A percentile compares a stretch with the other conserved stretches of the same genome.
phyloP scores from a whole-genome alignment of 768 basidiomycete species.

The Cyclocybe cylindracea region DNA sequence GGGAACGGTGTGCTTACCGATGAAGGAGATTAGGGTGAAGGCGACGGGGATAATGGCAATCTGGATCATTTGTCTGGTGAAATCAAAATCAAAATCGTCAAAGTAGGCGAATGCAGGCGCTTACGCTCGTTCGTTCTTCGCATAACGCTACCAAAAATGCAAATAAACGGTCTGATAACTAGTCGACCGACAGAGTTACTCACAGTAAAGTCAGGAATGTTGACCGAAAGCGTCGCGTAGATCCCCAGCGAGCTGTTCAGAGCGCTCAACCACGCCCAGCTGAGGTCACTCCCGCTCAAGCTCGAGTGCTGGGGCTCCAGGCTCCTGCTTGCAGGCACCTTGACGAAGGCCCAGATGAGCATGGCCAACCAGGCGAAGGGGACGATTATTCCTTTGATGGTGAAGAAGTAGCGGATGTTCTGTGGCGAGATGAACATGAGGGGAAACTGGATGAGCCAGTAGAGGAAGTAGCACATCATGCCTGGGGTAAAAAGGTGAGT shows the following conservation, averaged over 20 bases:
- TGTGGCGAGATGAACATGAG: slow-evolving; percentile 79
- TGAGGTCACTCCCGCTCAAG: slow-evolving; percentile 52
- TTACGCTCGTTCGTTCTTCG: slow-evolving; percentile 63
- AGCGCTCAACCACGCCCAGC: slow-evolving; percentile 80
- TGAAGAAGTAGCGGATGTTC: slow-evolving; percentile 75
- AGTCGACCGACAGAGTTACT: slow-evolving; percentile 1
- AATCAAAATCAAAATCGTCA: slow-evolving; percentile 1
- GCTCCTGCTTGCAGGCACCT: slow-evolving; percentile 61
- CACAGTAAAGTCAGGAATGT: slow-evolving; percentile 84
- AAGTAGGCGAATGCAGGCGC: slow-evolving; percentile 15
- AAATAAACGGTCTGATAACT: not conserved
- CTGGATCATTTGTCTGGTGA: slow-evolving; percentile 68
- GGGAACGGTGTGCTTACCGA: slow-evolving; percentile 34
- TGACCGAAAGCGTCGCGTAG: slow-evolving; percentile 73
- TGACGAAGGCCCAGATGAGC: slow-evolving; percentile 78
- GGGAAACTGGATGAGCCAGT: slow-evolving; percentile 77
- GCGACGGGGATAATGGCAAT: slow-evolving; percentile 72
- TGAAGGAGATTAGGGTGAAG: slow-evolving; percentile 77
- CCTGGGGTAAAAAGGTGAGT: slow-evolving; percentile 33
- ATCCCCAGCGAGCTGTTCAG: slow-evolving; percentile 78
- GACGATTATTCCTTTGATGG: slow-evolving; percentile 65
- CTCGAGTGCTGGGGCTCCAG: slow-evolving; percentile 54
- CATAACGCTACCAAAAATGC: slow-evolving; percentile 56
- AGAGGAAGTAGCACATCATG: slow-evolving; percentile 76
- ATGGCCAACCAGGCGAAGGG: slow-evolving; percentile 69